Conservation (phyloP, 2,329 filamentous ascomycete genomes). For the Xylariaceae sp. region DNA sequence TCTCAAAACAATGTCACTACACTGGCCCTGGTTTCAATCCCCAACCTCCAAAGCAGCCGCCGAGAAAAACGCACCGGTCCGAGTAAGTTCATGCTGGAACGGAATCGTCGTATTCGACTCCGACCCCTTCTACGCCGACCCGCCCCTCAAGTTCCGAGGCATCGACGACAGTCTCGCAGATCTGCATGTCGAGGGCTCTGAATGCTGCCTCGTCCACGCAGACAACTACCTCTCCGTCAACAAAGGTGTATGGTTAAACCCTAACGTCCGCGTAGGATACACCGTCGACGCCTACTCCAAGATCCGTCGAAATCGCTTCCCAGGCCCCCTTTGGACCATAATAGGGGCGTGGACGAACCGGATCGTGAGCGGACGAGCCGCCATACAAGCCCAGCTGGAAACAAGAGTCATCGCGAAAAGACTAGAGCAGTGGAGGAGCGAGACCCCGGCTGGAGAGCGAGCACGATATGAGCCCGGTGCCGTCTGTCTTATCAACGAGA, state of each 20-base stretch:
- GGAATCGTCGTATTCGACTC: constrained; percentile 52
- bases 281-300: constrained; percentile 38
- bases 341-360: constrained; percentile 41
- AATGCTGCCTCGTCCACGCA: constrained; percentile 61
- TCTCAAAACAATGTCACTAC: constrained; percentile 48
- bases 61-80: constrained; percentile 49
- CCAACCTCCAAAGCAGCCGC: constrained; percentile 43
- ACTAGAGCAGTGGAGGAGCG: constrained; percentile 40
- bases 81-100: constrained; percentile 67
- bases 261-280: constrained; percentile 53
- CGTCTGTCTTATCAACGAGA: constrained; percentile 56
- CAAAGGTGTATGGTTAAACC: constrained; percentile 54
- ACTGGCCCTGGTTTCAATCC: constrained; percentile 60
- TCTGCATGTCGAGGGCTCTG: constrained; percentile 57
- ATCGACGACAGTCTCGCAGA: constrained; percentile 55
- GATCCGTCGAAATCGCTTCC: constrained; percentile 35
- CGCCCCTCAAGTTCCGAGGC: constrained; percentile 58
- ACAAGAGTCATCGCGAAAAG: constrained; percentile 38
- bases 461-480: constrained; percentile 41
- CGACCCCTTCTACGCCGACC: constrained; percentile 43
- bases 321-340: constrained; percentile 44
- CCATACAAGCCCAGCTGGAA: constrained; percentile 38
- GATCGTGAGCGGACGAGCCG: constrained; percentile 27
- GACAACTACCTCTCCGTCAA: constrained; percentile 48
- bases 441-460: constrained; percentile 30